Evolutionary conservation across 2,329 filamentous ascomycete species (phyloP).

Genomic region (Colletotrichum sp.): DNA sequence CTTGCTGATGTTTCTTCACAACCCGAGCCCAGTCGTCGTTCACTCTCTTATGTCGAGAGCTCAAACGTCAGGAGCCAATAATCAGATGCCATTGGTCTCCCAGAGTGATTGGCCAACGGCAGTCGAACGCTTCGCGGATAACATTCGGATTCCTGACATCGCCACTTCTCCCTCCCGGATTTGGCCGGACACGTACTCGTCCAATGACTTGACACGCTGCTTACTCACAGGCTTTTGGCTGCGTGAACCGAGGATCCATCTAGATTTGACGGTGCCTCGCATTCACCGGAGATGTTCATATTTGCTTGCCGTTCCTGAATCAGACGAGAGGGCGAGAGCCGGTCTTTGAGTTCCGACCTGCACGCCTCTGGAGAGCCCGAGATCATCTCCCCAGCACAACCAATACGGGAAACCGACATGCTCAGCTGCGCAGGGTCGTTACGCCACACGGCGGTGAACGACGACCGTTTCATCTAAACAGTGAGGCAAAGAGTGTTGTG

Average conservation of each 20-base stretch:
- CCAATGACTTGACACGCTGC: neutral
- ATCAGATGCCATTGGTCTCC: neutral
- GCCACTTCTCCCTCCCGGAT: neutral
- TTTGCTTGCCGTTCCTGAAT: neutral
- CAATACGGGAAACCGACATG: neutral
- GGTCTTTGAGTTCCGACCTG: neutral
- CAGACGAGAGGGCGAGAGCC: neutral
- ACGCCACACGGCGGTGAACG: neutral
- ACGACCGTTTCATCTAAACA: neutral
- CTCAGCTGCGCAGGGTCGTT: neutral
- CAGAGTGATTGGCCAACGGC: neutral
- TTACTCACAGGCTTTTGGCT: neutral
- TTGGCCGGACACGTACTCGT: neutral
- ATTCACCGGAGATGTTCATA: neutral
- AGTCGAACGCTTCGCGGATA: neutral
- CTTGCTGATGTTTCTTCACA: accelerated
- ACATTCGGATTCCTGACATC: neutral
- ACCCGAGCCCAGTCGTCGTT: neutral
- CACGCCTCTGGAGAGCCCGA: neutral
- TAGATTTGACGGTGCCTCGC: neutral
- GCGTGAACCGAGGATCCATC: neutral
- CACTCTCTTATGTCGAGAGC: neutral
- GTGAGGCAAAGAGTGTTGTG: neutral
- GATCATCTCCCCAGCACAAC: neutral
- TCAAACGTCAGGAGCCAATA: neutral